Evolutionary conservation across 257 asterid genomes (phyloP), one percentile per base, ranked within the genome.

Genomic region (Jacaranda mimosifolia): DNA sequence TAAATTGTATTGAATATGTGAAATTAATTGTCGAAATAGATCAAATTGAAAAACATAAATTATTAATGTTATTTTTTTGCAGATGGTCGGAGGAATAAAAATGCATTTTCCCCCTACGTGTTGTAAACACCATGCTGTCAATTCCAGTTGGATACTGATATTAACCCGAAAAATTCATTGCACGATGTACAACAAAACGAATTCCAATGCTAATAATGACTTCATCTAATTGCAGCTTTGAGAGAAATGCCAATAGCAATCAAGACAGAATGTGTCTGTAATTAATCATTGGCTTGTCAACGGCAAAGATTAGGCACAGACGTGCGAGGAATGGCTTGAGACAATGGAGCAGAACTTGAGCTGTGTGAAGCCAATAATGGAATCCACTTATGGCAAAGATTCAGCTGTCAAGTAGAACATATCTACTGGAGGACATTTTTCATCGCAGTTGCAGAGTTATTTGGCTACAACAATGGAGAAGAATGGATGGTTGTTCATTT

Each of bases 251-350:
- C 98, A 0, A 93, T 93, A 77, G 98, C 98, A 42, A 83, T 95
- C 75, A 76, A 87, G 84, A 91, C 97, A 15, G 99, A 95, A n/a
- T n/a, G n/a, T n/a, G n/a, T n/a, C n/a, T n/a, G n/a, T n/a, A n/a
- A n/a, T n/a, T n/a, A n/a, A n/a, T n/a, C n/a, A n/a, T 40, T 94
- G 99, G 99, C 97, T 95, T 3, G 89, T 95, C 73, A 90, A 93
- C 64, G 98, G 98, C 58, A 90, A 89, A 68, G 98, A 93, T 53
- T 93, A 91, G 63, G 94, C 97, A 46, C 94, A 79, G 72, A 95
- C 97, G 46, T 91, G 99, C 32, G 97, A 95, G 80, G 99, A 93
- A 76, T 93, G 98, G 98, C 93, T 90, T 4, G 93, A 91, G 82
- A 87, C 89, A 82, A 91, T 91, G 99, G 99, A 89, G 84, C 67